These are phyloP conservation scores for Cotoneaster glaucophyllus DNA, from an alignment of 306 rosid genomes.

Conservation along the genomic window DNA sequence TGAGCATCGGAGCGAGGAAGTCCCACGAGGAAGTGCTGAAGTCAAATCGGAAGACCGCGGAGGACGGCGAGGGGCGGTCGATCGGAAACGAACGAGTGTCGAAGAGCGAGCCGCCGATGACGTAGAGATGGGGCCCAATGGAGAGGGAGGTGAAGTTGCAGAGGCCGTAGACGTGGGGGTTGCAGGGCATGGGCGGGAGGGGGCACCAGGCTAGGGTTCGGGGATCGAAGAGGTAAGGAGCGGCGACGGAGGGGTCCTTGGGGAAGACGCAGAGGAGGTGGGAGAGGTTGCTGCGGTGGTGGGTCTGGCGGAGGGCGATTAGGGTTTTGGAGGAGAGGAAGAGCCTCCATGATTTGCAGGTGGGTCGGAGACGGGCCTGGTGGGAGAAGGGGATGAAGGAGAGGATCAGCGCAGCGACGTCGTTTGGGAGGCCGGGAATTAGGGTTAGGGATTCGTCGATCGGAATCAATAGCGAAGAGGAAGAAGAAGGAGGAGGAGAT, in stretches of 20 bases:
- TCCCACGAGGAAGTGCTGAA: slow-evolving; percentile 47
- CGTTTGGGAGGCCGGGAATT: slow-evolving; percentile 77
- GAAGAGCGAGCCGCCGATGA: slow-evolving; percentile 78
- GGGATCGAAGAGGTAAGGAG: slow-evolving; percentile 75
- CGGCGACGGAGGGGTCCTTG: slow-evolving; percentile 50
- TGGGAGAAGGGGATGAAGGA: slow-evolving; percentile 54
- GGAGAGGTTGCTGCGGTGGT: slow-evolving; percentile 17
- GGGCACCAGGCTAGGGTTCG: slow-evolving; percentile 59
- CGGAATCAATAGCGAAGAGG: neutral
- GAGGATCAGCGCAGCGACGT: slow-evolving; percentile 47
- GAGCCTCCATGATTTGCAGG: slow-evolving; percentile 61
- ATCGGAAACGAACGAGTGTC: slow-evolving; percentile 88
- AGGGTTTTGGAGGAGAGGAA: slow-evolving; percentile 52
- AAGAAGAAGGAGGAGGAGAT: neutral
- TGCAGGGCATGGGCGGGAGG: slow-evolving; percentile 72
- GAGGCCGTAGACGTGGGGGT: slow-evolving; percentile 68
- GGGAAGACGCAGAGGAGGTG: slow-evolving; percentile 76
- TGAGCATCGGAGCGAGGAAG: slow-evolving; percentile 49
- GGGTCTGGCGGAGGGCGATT: slow-evolving; percentile 35
- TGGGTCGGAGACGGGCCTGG: slow-evolving; percentile 54
- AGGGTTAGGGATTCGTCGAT: slow-evolving; percentile 22
- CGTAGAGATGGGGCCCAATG: slow-evolving; percentile 47
- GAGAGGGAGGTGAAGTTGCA: slow-evolving; percentile 74
- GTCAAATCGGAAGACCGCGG: slow-evolving; percentile 49
- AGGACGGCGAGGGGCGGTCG: slow-evolving; percentile 61